Percentiles rank a stretch among this genome's conserved stretches.
These are phyloP conservation scores for Dictyostelium purpureum DNA, from an alignment of 78 protist genomes.

Conservation along the genomic window DNA sequence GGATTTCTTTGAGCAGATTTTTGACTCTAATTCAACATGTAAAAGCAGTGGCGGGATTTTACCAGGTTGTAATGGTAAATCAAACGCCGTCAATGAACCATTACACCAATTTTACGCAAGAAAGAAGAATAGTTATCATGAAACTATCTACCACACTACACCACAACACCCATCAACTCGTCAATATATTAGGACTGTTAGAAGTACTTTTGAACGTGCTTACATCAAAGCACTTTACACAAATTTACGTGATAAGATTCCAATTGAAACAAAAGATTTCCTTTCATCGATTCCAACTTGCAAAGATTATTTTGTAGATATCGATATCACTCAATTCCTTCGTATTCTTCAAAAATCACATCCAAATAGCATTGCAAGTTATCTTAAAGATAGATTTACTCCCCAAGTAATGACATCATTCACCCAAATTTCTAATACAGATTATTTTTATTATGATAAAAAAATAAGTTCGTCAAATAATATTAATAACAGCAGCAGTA, in stretches of 20 bases:
- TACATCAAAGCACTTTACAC: slow-evolving; percentile 22
- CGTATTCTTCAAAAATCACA: slow-evolving; percentile 52
- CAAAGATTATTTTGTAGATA: slow-evolving; percentile 69
- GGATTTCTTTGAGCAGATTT: background rate
- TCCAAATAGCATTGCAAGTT: slow-evolving; percentile 11
- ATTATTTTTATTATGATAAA: slow-evolving; percentile 35
- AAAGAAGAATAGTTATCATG: slow-evolving; percentile 40
- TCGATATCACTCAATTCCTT: slow-evolving; percentile 53
- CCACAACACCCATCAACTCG: slow-evolving; percentile 63
- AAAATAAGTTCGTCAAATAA: background rate
- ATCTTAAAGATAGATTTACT: slow-evolving; percentile 19
- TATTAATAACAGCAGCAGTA: background rate
- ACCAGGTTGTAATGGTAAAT: background rate
- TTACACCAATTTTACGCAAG: slow-evolving; percentile 9
- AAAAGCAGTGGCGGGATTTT: background rate
- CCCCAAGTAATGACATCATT: slow-evolving; percentile 27
- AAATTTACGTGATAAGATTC: slow-evolving; percentile 48
- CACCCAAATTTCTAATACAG: slow-evolving; percentile 8
- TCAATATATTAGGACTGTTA: slow-evolving; percentile 36
- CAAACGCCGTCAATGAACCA: background rate
- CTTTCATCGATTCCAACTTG: slow-evolving; percentile 11
- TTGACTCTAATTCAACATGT: background rate
- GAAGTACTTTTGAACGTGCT: slow-evolving; percentile 49
- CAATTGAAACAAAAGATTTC: slow-evolving; percentile 43
- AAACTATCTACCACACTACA: slow-evolving; percentile 68